Evolutionary conservation across 2,329 filamentous ascomycete species (phyloP).

Genomic region (Cladosporium halotolerans): DNA sequence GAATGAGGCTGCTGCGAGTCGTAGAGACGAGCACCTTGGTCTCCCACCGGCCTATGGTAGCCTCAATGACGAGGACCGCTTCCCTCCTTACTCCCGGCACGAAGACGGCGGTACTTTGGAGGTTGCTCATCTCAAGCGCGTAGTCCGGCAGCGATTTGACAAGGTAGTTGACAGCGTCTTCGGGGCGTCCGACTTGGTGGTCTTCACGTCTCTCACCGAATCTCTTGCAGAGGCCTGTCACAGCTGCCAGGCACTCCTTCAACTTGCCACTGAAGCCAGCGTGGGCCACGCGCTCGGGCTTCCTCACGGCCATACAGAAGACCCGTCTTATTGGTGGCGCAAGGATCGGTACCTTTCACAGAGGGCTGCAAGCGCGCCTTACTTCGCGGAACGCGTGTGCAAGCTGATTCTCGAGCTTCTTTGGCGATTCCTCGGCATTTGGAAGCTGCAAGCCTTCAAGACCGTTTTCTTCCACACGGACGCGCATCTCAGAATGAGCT

Average conservation of each 20-base stretch:
- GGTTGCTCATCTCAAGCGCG: constrained; percentile 15
- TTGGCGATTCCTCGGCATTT: constrained; percentile 14
- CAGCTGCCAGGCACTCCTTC: neutral
- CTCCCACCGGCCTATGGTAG: constrained; percentile 25
- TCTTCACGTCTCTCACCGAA: neutral
- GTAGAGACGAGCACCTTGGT: neutral
- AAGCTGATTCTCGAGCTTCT: constrained; percentile 17
- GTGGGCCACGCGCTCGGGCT: too few species aligned
- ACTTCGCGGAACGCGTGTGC: constrained; percentile 16
- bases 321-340: too few species aligned
- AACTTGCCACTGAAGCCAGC: neutral
- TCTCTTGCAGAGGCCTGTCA: neutral
- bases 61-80: constrained; percentile 17
- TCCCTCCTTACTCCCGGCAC: constrained; percentile 15
- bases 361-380: neutral
- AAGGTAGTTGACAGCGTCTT: neutral
- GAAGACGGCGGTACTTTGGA: constrained; percentile 14
- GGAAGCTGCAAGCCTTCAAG: neutral
- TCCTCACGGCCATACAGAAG: too few species aligned
- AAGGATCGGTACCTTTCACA: too few species aligned
- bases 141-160: constrained; percentile 13
- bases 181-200: too few species aligned
- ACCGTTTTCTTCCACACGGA: too few species aligned
- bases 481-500: too few species aligned
- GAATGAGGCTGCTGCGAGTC: neutral